Base-by-base conservation (phyloP, 2,329 filamentous ascomycete genomes). In the Colletotrichum shisoi region DNA sequence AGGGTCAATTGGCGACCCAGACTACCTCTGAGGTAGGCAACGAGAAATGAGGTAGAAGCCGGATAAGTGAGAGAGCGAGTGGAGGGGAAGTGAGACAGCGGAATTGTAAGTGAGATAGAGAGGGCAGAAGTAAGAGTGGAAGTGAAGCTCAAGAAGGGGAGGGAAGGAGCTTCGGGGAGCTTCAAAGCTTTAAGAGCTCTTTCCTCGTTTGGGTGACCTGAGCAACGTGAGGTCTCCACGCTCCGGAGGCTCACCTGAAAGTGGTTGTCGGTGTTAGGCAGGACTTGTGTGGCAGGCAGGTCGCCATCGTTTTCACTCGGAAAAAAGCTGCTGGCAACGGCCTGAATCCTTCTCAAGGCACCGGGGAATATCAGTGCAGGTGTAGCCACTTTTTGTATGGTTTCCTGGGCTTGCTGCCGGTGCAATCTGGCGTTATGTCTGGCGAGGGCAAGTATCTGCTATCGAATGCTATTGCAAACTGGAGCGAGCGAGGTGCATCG, bases 401-500 rank as follows among this genome's bases (percentile, higher is more conserved):
- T 45, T 44, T 42, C 1, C 31, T 4, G 6, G 44, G 4, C 21
- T 12, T 3, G 4, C 31, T 51, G 44, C 13, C 15, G 34, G 27
- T 7, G 15, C 7, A 56, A 59, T 46, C 4, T 45, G 9, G 31
- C n/a, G 3, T 24, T 51, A 31, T 60, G 37, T 31, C 31, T 21
- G 5, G 6, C 4, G 0, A 31, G 19, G 17, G 17, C 37, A 46
- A 64, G 12, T 53, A 21, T 6, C 15, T 51, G 39, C 60, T 78
- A 79, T 74, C 77, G 73, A 11, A 68, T 72, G 62, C 74, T 75
- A 78, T 73, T 77, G 70, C 57, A 67, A 27, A 45, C 49, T 69
- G 69, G 76, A 77, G 77, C 73, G 71, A 65, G 59, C 39, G 57
- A 63, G 57, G 69, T 71, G 73, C 58, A 63, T 67, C 59, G 56